phyloP scores from a whole-genome alignment of 192 early-diverging fungal genomes.

The Entomortierella lignicola region DNA sequence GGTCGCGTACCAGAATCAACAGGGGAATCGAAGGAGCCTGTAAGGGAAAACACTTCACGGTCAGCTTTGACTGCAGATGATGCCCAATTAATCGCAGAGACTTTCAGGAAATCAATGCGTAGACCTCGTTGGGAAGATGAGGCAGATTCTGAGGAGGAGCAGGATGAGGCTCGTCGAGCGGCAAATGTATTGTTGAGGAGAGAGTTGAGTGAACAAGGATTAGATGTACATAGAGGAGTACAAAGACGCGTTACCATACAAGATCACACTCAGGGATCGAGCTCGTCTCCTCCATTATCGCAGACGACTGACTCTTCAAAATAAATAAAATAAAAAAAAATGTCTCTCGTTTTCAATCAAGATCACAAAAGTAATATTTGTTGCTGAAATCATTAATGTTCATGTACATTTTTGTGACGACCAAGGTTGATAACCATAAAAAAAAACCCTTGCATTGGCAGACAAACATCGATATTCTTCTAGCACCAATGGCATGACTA shows the following conservation, averaged over 20 bases:
- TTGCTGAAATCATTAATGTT: no score
- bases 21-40: neutral
- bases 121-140: conserved; percentile 37
- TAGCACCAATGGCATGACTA: no score
- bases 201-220: conserved; percentile 45
- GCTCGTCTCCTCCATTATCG: neutral
- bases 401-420: no score
- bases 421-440: no score
- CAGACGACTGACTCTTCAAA: neutral
- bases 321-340: neutral
- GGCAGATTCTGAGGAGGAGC: conserved; percentile 21
- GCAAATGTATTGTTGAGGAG: conserved; percentile 34
- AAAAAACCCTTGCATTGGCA: no score
- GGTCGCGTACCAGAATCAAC: neutral
- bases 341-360: no score
- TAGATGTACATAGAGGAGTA: conserved; percentile 43
- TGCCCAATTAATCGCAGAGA: conserved; percentile 49
- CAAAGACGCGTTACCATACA: conserved; percentile 48
- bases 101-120: conserved; percentile 50
- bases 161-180: conserved; percentile 20
- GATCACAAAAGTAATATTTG: no score
- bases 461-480: no score
- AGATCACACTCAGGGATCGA: conserved; percentile 11
- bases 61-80: conserved; percentile 23
- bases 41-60: neutral